phyloP scores from a whole-genome alignment of 2,329 filamentous ascomycete species.

The Cladosporium cucumerinum region DNA sequence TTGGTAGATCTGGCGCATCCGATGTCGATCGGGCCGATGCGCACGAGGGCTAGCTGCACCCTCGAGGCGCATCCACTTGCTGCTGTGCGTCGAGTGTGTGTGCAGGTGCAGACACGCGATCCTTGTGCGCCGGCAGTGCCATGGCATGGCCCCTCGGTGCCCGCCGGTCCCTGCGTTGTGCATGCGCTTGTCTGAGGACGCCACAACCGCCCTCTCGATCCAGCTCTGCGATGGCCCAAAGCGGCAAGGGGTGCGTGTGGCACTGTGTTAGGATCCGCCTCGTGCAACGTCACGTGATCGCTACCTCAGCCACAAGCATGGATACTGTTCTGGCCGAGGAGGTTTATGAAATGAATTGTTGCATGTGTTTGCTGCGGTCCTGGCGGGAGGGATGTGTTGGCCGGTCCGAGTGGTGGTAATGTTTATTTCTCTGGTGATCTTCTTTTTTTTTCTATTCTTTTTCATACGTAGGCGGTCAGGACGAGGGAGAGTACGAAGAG shows the following conservation, averaged over 20 bases:
- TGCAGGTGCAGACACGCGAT: neutral
- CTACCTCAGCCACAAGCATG: neutral
- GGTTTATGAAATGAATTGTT: neutral
- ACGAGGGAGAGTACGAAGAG: neutral
- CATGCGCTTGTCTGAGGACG: neutral
- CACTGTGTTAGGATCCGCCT: neutral
- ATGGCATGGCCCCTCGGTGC: neutral
- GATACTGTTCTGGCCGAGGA: neutral
- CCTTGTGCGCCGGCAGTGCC: neutral
- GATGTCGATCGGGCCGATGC: constrained; percentile 1
- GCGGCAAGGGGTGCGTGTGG: neutral
- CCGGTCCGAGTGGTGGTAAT: too few relatives aligned
- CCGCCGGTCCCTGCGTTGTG: neutral
- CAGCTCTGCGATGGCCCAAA: neutral
- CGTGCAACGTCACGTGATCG: neutral
- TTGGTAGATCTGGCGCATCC: neutral
- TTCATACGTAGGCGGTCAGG: neutral
- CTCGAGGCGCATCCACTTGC: neutral
- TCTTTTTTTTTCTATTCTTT: too few relatives aligned
- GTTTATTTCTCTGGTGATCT: neutral
- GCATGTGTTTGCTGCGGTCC: neutral
- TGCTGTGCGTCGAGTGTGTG: neutral
- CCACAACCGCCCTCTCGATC: neutral
- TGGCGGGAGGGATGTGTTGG: neutral
- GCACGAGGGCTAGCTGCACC: neutral